phyloP scores from a whole-genome alignment of 108 stramenopile species.

The Skeletonema costatum region DNA sequence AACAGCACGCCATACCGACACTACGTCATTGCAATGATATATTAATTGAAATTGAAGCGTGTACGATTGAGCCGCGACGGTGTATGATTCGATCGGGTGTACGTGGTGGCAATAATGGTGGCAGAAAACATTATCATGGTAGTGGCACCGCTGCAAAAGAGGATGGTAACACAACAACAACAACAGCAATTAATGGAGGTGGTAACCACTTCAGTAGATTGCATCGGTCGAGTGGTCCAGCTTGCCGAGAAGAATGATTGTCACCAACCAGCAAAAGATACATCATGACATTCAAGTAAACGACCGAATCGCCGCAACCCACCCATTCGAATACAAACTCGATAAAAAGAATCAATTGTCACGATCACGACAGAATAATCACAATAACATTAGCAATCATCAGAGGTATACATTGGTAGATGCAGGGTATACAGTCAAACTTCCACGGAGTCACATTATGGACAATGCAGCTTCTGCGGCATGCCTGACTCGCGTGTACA shows the following conservation, averaged over 20 bases:
- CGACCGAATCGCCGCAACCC: slow-evolving; percentile 41
- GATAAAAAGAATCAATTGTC: not conserved
- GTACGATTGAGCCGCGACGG: not conserved
- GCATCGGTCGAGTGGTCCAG: slow-evolving; percentile 44
- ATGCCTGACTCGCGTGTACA: slow-evolving; percentile 31
- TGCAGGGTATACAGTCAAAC: slow-evolving; percentile 36
- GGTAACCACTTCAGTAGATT: slow-evolving; percentile 28
- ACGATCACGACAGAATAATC: not conserved
- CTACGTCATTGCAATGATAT: slow-evolving; percentile 45
- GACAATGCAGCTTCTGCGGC: slow-evolving; percentile 29
- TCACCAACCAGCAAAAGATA: slow-evolving; percentile 16
- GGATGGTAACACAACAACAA: not conserved
- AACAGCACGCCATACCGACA: slow-evolving; percentile 37
- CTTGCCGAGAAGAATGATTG: not conserved
- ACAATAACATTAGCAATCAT: not conserved
- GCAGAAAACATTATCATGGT: not conserved
- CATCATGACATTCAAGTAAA: slow-evolving; percentile 33
- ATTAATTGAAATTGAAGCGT: slow-evolving; percentile 39
- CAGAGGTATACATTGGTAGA: slow-evolving; percentile 42
- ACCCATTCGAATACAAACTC: slow-evolving; percentile 39
- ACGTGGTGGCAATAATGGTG: not conserved
- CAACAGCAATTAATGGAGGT: not conserved
- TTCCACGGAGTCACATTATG: slow-evolving; percentile 27
- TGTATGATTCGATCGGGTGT: not conserved
- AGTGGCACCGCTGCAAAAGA: not conserved